Base-by-base conservation (phyloP, 305 asterid genomes). In the Solanum hybrid region DNA sequence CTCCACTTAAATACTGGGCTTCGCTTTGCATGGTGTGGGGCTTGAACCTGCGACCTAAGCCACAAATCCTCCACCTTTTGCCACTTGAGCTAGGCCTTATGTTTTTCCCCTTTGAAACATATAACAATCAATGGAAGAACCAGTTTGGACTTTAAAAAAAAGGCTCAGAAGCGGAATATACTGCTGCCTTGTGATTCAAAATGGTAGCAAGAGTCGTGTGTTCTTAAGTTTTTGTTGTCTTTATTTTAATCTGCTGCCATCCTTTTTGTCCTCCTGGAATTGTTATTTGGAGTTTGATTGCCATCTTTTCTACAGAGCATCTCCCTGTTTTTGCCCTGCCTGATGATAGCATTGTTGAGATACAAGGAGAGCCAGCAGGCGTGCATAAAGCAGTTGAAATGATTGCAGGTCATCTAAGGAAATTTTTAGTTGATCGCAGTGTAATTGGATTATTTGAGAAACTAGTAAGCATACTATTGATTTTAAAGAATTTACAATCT, bases 321-420 rank as follows among this genome's bases (percentile, higher is more conserved):
- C 93, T 96, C 86, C 99, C 99, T 11, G 85, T 92, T 31, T 94
- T 94, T 92, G 99, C 98, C 85, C 90, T 96, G 89, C 93, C 95
- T 24, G 98, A 96, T 88, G 99, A 96, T 90, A 96, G 96, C 89
- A 93, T 96, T 90, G 98, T 96, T 91, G 99, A 96, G 96, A 93
- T 96, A 92, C 97, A 94, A 90, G 99, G 99, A 91, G 97, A 94
- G 86, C 95, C 98, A 74, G 92, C 94, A 42, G 95, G 95, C n/a
- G 90, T 94, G 92, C 95, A 94, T 37, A 95, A 93, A 93, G 99
- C 98, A n/a, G 93, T 96, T 89, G 99, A 95, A 92, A 89, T 94
- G 90, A 94, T 96, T 90, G 98, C 96, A 39, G 79, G 94, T 67
- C 98, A 96, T 87, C 97, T 96, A 64, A 94, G 98, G 94, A 96